Conservation (phyloP, 805 yeast genomes). For the Myxozyma mucilagina region DNA sequence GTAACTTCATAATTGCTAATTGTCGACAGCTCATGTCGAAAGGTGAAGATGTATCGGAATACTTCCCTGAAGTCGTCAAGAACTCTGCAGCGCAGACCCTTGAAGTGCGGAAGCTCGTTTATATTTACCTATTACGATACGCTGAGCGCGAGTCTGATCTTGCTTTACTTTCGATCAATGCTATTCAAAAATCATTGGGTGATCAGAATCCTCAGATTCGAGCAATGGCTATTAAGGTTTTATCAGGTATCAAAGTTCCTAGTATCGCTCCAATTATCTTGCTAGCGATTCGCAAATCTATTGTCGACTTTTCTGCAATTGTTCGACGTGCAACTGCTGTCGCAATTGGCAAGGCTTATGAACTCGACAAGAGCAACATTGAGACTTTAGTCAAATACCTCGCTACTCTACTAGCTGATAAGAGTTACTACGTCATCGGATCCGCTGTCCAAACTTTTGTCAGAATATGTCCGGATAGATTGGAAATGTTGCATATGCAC, state of each 20-base stretch:
- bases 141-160: conserved; percentile 85
- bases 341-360: conserved; percentile 62
- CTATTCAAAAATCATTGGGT: conserved; percentile 78
- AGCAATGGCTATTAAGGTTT: conserved; percentile 71
- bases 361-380: conserved; percentile 47
- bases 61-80: conserved; percentile 86
- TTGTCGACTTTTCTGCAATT: conserved; percentile 67
- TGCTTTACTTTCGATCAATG: conserved; percentile 86
- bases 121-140: conserved; percentile 68
- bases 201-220: conserved; percentile 70
- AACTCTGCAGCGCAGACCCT: conserved; percentile 69
- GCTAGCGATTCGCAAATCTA: conserved; percentile 67
- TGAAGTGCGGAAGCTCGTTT: conserved; percentile 72
- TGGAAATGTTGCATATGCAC: conserved; percentile 70
- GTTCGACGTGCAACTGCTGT: conserved; percentile 81
- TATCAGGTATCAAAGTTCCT: conserved; percentile 79
- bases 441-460: conserved; percentile 61
- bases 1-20: background rate
- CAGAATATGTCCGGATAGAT: conserved; percentile 54
- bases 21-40: conserved; percentile 35
- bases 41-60: conserved; percentile 48
- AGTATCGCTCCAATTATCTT: conserved; percentile 78
- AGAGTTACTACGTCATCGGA: conserved; percentile 65
- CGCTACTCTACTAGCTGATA: conserved; percentile 60
- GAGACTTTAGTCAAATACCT: conserved; percentile 54